Evolutionary conservation across 2,329 filamentous ascomycete species (phyloP).

Genomic region (Hymenoscyphus repandus): DNA sequence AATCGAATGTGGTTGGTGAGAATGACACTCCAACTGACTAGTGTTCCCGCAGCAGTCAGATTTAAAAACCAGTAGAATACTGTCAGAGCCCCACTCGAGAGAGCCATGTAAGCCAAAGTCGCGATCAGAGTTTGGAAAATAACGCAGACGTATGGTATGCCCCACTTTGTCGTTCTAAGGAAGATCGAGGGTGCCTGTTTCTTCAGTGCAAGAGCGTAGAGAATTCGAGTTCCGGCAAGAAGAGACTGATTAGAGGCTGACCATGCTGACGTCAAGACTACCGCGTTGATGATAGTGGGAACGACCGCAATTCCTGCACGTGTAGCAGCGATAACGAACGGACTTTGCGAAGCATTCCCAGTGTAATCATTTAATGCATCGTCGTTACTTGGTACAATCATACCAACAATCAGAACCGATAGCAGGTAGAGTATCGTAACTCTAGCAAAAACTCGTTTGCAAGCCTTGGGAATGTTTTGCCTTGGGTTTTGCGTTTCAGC

Average conservation of each 20-base stretch:
- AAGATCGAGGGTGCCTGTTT: slow-evolving; percentile 49
- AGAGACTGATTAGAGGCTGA: slow-evolving; percentile 66
- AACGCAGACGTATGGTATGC: slow-evolving; percentile 51
- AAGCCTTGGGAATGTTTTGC: slow-evolving; percentile 47
- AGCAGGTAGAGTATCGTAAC: slow-evolving; percentile 51
- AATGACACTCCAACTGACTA: slow-evolving; percentile 59
- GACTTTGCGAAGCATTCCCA: slow-evolving; percentile 45
- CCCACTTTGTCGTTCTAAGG: slow-evolving; percentile 49
- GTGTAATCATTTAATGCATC: slow-evolving; percentile 40
- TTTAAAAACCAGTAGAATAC: slow-evolving; percentile 63
- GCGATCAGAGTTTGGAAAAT: slow-evolving; percentile 51
- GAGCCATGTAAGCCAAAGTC: slow-evolving; percentile 63
- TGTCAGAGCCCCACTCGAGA: slow-evolving; percentile 49
- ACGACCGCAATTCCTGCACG: slow-evolving; percentile 63
- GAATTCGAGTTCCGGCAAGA: slow-evolving; percentile 51
- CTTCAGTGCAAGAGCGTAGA: slow-evolving; percentile 52
- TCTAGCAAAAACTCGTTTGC: slow-evolving; percentile 45
- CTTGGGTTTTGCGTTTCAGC: slow-evolving; percentile 50
- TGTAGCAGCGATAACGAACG: slow-evolving; percentile 67
- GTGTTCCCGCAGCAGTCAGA: slow-evolving; percentile 55
- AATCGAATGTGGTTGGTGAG: slow-evolving; percentile 56
- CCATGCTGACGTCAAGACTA: slow-evolving; percentile 68
- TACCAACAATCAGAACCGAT: slow-evolving; percentile 40
- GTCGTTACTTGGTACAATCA: slow-evolving; percentile 53
- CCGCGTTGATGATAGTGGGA: slow-evolving; percentile 69